Evolutionary conservation across 164 flowering plant species (phyloP), one percentile per base, ranked within the genome.

Genomic region (Umbellularia californica): DNA sequence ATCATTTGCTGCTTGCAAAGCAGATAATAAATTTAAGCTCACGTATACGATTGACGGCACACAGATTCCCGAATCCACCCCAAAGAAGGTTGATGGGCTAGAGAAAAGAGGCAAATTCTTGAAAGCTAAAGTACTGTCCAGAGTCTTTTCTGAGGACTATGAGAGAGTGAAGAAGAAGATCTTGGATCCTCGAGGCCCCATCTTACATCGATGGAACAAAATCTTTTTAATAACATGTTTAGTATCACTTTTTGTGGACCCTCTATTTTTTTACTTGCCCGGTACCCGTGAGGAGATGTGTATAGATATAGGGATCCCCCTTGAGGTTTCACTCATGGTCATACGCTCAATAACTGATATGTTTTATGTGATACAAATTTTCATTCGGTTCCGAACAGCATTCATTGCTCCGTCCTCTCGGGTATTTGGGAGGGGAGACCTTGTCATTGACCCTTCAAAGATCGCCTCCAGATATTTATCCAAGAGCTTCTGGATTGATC

Each of bases 391-490:
- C 79, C 84, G 85, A 17, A 95, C 97, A 24, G 99, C 99, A 68
- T 95, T 83, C 74, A 83, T 95, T 22, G 98, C 96, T 3, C 99
- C 99, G 58, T 90, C 93, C 80, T 95, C 98, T 75, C 95, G 94
- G 63, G 97, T 93, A 2, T 92, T 95, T 84, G 99, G 98, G 74
- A 86, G 97, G 83, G 99, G 99, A 52, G 97, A 95, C 82, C 96
- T 95, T 72, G 97, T 93, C 10, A 87, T 90, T 22, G 91, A 93
- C 64, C 70, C 89, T 70, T 74, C 80, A 2, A 89, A 93, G 83
- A 90, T 95, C 70, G 94, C 94, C 1, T 69, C 72, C 2, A 85
- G 91, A 73, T 95, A 93, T 79, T 77, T 93, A 5, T 67, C 81
- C 1, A 84, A 70, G 80, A 81, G 73, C 12, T 90, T 95, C 81